A percentile compares a stretch with the other conserved stretches of the same genome.
phyloP scores from a whole-genome alignment of 805 yeast species.

The Monosporozyma yasuniensis region DNA sequence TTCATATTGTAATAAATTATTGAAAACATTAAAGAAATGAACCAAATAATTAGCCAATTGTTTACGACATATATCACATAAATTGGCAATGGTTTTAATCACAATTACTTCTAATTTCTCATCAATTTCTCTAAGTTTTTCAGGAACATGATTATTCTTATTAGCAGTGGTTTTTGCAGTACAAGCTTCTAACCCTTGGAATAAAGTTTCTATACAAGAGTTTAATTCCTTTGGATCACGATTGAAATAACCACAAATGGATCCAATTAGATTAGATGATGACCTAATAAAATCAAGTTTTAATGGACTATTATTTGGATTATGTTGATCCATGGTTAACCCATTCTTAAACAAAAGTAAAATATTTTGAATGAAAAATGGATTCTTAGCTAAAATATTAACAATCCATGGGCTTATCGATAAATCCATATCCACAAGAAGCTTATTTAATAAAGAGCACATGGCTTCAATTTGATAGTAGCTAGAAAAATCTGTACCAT shows the following conservation, averaged over 20 bases:
- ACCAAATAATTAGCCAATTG: slow-evolving; percentile 20
- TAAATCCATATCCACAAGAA: slow-evolving; percentile 22
- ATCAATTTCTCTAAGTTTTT: slow-evolving; percentile 10
- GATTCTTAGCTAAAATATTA: slow-evolving; percentile 17
- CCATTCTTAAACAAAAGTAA: slow-evolving; percentile 23
- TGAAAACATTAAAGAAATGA: slow-evolving; percentile 25
- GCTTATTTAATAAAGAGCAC: slow-evolving; percentile 21
- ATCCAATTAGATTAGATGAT: slow-evolving; percentile 21
- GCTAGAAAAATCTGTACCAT: slow-evolving; percentile 6
- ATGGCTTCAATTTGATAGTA: slow-evolving; percentile 28
- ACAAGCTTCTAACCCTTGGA: slow-evolving; percentile 24
- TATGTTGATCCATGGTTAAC: slow-evolving; percentile 11
- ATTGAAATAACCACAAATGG: slow-evolving; percentile 24
- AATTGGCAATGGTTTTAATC: slow-evolving; percentile 20
- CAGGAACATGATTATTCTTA: not conserved
- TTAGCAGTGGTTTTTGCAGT: slow-evolving; percentile 2
- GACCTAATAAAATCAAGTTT: slow-evolving; percentile 26
- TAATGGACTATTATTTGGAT: slow-evolving; percentile 8
- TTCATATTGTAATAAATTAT: slow-evolving; percentile 24
- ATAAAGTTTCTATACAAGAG: slow-evolving; percentile 19
- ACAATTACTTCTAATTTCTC: slow-evolving; percentile 24
- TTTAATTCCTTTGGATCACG: slow-evolving; percentile 16
- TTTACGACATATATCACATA: slow-evolving; percentile 26
- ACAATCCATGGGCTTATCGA: slow-evolving; percentile 26
- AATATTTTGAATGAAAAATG: slow-evolving; percentile 17